Evolutionary conservation across 2,329 filamentous ascomycete species (phyloP), one percentile per base, ranked within the genome.

Genomic region (Fusarium penzigii): DNA sequence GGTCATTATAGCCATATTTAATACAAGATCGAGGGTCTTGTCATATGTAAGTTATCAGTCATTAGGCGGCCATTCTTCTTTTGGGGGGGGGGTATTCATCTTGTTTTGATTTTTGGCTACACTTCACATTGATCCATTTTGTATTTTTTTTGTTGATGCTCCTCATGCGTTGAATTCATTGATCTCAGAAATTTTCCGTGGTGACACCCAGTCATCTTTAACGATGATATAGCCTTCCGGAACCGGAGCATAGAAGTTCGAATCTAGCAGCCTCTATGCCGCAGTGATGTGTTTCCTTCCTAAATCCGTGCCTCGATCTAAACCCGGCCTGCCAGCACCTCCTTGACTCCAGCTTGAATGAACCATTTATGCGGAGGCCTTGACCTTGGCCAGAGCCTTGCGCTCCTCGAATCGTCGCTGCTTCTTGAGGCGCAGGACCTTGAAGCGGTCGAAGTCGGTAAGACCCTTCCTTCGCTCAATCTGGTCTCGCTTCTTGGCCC

Each of bases 381-480:
- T 89, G 80, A 96, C 82, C 86, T 96, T 96, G 75, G 92, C 90
- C 75, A 95, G 84, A 72, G 90, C 88, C 89, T 97, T 97, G 81
- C 89, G 89, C 80, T 96, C 88, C 85, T 97, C 92, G 82, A 95
- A 97, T 76, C 92, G 90, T 77, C 92, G 90, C 88, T 97, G 92
- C 88, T 99, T 99, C 89, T 93, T 95, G 81, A 97, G 84, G 79
- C 93, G 88, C 86, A 97, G 84, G 71, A 97, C 94, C 90, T 99
- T 97, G 91, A 97, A 99, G 78, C 94, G 89, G 84, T 99, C 94
- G 75, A 99, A 99, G 85, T 99, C 94, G 79, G 88, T 95, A 67
- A 99, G 84, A 72, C 86, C 85, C 82, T 88, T 89, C 84, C 94
- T 89, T 82, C 90, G 89, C 78, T 90, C 84, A 70, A 85, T 84